Evolutionary conservation across 495 filamentous ascomycete genomes (phyloP).

Genomic region (Lepidopterella palustris): DNA sequence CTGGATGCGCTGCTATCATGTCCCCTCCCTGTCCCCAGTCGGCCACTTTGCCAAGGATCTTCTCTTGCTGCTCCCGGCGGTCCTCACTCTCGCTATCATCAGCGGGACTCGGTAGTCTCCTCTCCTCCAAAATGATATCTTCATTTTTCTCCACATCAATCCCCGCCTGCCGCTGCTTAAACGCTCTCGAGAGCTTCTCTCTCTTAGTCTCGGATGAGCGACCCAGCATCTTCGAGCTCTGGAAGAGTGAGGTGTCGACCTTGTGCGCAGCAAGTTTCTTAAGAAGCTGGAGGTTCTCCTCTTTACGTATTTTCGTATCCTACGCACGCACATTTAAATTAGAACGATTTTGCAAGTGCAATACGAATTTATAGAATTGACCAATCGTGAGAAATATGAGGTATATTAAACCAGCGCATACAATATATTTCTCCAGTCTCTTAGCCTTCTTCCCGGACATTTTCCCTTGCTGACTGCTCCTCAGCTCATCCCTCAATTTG

Average conservation of each 20-base stretch:
- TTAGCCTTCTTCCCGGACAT: slow-evolving; percentile 90
- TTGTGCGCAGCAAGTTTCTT: slow-evolving; percentile 71
- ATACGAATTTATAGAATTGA: not conserved
- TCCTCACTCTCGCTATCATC: slow-evolving; percentile 33
- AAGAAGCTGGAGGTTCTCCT: slow-evolving; percentile 80
- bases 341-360: not conserved
- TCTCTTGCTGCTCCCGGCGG: not conserved
- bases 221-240: slow-evolving; percentile 72
- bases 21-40: not conserved
- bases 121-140: slow-evolving; percentile 42
- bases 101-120: slow-evolving; percentile 25
- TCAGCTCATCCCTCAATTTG: slow-evolving; percentile 59
- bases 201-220: slow-evolving; percentile 57
- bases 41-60: not conserved
- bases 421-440: slow-evolving; percentile 92
- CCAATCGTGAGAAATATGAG: not conserved
- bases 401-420: slow-evolving; percentile 32
- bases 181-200: slow-evolving; percentile 53
- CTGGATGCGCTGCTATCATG: too few species aligned
- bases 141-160: slow-evolving; percentile 46
- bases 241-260: slow-evolving; percentile 73
- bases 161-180: slow-evolving; percentile 54
- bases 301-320: slow-evolving; percentile 90
- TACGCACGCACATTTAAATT: slow-evolving; percentile 25
- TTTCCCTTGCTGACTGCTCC: slow-evolving; percentile 51